phyloP scores from a whole-genome alignment of 352 stramenopile genomes.

The Globisporangium polare region DNA sequence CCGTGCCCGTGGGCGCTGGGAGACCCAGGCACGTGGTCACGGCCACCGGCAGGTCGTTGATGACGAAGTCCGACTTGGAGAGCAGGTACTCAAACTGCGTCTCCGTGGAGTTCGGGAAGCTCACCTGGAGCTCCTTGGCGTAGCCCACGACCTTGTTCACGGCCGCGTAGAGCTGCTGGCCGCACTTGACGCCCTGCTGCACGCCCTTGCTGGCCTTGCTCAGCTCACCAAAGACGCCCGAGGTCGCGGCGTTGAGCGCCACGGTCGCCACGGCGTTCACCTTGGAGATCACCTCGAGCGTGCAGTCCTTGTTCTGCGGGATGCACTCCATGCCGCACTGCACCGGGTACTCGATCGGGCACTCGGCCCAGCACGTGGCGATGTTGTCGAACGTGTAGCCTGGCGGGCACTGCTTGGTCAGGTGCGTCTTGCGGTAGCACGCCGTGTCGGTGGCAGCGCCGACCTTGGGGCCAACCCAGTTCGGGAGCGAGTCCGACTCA shows the following conservation, averaged over 20 bases:
- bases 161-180: constrained; percentile 39
- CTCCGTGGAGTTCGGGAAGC: constrained; percentile 36
- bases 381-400: constrained; percentile 35
- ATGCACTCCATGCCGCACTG: constrained; percentile 68
- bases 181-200: constrained; percentile 41
- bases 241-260: constrained; percentile 43
- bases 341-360: constrained; percentile 69
- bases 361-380: constrained; percentile 61
- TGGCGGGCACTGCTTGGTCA: constrained; percentile 17
- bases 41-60: constrained; percentile 44
- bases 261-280: constrained; percentile 41
- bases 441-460: constrained; percentile 13
- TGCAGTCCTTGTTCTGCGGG: constrained; percentile 63
- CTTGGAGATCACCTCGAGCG: constrained; percentile 45
- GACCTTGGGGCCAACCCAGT: constrained; percentile 22
- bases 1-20: background rate
- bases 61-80: constrained; percentile 50
- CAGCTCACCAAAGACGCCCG: constrained; percentile 51
- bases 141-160: constrained; percentile 41
- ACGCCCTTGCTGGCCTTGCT: constrained; percentile 35
- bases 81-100: constrained; percentile 49
- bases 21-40: constrained; percentile 44
- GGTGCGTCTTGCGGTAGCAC: constrained; percentile 23
- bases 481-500: constrained; percentile 7
- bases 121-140: constrained; percentile 29